Base-by-base conservation (phyloP, 306 rosid genomes). In the Casuarina glauca region DNA sequence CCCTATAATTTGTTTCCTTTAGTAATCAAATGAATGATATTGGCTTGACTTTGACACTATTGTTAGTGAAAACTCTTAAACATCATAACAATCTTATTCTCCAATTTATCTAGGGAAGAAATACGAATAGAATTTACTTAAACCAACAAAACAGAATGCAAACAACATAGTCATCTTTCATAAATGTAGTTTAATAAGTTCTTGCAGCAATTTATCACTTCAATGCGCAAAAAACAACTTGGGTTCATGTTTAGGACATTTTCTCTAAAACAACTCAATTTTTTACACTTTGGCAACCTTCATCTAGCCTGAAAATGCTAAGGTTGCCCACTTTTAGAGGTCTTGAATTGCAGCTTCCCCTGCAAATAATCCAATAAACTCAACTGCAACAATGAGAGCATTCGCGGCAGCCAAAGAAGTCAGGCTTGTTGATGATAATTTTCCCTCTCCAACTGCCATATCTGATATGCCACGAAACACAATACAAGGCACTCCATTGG, bases 391-490 rank as follows among this genome's bases (percentile, higher is more conserved):
- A 20, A 4, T 52, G 36, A 76, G 67, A 53, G 74, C 74, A 54
- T 76, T 76, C 32, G 20, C n/a, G 44, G 80, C 66, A 42, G 80
- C 80, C 43, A 76, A 44, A 58, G 74, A 76, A 50, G 42, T 50
- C 11, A 53, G 66, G 45, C 53, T 67, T 11, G 54, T 52, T 41
- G 45, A 6, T 5, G 45, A 32, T 19, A 69, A 51, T 13, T 67
- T 67, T n/a, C 48, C 64, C 8, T 52, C 68, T 20, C 74, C 55
- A 3, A 57, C 68, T 1, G 74, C 80, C 41, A 20, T 42, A 67
- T 76, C 80, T 5, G 80, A 76, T n/a, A 76, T 67, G 0, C 80
- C 80, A 11, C 80, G 74, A 76, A 76, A 76, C 46, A 67, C 80
- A 68, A 76, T 76, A 38, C 66, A 52, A 51, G 80, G 74, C 68